Evolutionary conservation across 345 rosid species (phyloP).

Genomic region (Stellera chamaejasme): DNA sequence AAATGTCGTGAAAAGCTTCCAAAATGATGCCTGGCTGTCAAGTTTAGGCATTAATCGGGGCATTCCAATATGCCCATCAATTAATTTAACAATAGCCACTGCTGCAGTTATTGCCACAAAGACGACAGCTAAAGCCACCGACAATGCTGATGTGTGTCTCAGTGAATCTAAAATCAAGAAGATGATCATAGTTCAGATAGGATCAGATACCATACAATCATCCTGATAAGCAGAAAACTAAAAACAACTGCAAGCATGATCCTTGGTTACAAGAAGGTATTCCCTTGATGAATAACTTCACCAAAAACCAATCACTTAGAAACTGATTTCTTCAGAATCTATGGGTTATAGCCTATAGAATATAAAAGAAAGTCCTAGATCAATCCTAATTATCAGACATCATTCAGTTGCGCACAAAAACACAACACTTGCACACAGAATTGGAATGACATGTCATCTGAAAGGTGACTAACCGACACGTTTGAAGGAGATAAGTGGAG

Average conservation of each 20-base stretch:
- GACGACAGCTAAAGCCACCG: constrained; percentile 52
- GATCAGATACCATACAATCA: neutral
- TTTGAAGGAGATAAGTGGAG: constrained; percentile 53
- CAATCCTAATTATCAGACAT: too few species aligned
- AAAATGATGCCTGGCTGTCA: constrained; percentile 42
- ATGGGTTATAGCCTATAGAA: too few species aligned
- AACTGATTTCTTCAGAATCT: neutral
- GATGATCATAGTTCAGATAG: neutral
- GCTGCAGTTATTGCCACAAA: constrained; percentile 58
- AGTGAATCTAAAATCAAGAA: constrained; percentile 39
- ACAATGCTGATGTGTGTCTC: constrained; percentile 60
- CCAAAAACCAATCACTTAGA: neutral
- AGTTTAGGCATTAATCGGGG: constrained; percentile 46
- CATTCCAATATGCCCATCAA: constrained; percentile 36
- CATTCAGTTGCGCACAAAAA: too few species aligned
- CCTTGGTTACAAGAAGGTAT: too few species aligned
- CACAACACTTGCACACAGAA: neutral
- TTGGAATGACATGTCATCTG: neutral
- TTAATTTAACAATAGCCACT: constrained; percentile 31
- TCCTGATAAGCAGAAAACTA: neutral
- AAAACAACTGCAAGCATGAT: neutral
- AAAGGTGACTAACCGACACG: constrained; percentile 38
- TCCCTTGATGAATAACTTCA: too few species aligned
- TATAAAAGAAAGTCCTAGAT: too few species aligned
- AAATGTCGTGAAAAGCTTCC: constrained; percentile 60